Percentiles rank a stretch among this genome's conserved stretches.
phyloP scores from a whole-genome alignment of 108 stramenopile species.

The Skeletonema potamos region DNA sequence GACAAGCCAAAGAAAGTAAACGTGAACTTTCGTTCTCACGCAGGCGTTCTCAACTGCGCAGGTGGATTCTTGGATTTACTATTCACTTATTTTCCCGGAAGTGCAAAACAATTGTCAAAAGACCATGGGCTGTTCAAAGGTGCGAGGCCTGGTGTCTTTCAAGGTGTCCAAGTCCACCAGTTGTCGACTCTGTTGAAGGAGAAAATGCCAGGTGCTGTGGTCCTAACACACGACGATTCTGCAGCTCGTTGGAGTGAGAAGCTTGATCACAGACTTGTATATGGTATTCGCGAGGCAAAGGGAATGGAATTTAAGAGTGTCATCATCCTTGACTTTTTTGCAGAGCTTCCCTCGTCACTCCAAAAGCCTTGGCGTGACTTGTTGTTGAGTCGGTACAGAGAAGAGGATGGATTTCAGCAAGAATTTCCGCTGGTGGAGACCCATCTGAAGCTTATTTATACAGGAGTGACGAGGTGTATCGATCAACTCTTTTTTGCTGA shows the following conservation, averaged over 20 bases:
- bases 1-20: slow-evolving; percentile 52
- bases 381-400: slow-evolving; percentile 18
- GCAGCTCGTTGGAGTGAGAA: slow-evolving; percentile 17
- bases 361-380: slow-evolving; percentile 56
- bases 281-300: slow-evolving; percentile 53
- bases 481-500: slow-evolving; percentile 53
- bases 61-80: slow-evolving; percentile 39
- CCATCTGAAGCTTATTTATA: slow-evolving; percentile 55
- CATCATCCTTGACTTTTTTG: slow-evolving; percentile 62
- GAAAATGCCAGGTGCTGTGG: slow-evolving; percentile 23
- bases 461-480: slow-evolving; percentile 47
- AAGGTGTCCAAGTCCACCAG: slow-evolving; percentile 22
- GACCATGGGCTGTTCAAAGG: slow-evolving; percentile 56
- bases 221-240: slow-evolving; percentile 47
- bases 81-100: slow-evolving; percentile 43
- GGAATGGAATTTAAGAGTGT: slow-evolving; percentile 63
- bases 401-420: neutral
- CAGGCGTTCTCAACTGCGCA: slow-evolving; percentile 55
- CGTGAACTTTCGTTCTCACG: slow-evolving; percentile 59
- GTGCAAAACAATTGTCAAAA: slow-evolving; percentile 42
- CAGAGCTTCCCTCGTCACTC: slow-evolving; percentile 23
- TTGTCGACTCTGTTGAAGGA: slow-evolving; percentile 16
- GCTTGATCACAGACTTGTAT: slow-evolving; percentile 31
- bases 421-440: slow-evolving; percentile 42
- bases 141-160: slow-evolving; percentile 50